Conservation (phyloP, 2,329 filamentous ascomycete genomes). For the Epichloe glyceriae region DNA sequence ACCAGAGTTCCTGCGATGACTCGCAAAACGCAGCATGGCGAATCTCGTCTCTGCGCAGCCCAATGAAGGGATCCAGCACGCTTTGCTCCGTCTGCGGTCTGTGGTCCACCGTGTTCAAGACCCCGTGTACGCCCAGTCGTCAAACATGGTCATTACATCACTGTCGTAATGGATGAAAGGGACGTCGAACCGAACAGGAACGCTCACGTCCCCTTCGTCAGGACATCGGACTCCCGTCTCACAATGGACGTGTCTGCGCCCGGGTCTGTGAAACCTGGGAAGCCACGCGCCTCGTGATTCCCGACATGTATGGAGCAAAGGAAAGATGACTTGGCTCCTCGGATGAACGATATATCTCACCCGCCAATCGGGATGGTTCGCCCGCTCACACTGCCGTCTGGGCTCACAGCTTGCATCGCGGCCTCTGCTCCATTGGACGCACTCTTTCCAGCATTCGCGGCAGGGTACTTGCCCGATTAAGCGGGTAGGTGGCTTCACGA, state of each 20-base stretch:
- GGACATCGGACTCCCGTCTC: background rate
- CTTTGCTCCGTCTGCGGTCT: constrained; percentile 1
- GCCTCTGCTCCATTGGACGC: background rate
- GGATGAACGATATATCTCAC: constrained; percentile 7
- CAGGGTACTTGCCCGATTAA: constrained; percentile 5
- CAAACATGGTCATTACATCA: constrained; percentile 7
- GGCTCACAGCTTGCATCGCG: background rate
- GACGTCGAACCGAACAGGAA: constrained; percentile 2
- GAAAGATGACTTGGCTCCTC: constrained; percentile 4
- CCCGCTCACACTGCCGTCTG: constrained; percentile 1
- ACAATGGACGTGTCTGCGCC: background rate
- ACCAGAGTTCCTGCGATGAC: constrained; percentile 1
- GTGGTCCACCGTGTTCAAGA: background rate
- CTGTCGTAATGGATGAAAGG: constrained; percentile 8
- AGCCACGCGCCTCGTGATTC: constrained; percentile 6
- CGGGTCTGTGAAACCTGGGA: background rate
- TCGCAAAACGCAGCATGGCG: constrained; percentile 3
- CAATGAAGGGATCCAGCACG: background rate
- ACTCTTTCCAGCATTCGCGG: constrained; percentile 1
- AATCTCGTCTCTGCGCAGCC: background rate
- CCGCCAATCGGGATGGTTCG: constrained; percentile 10
- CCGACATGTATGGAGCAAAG: constrained; percentile 4
- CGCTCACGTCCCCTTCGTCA: background rate
- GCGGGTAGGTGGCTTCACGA: constrained; percentile 1
- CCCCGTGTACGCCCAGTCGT: constrained; percentile 3